Base-by-base conservation (phyloP, 164 flowering plant species). In the Santalum album region DNA sequence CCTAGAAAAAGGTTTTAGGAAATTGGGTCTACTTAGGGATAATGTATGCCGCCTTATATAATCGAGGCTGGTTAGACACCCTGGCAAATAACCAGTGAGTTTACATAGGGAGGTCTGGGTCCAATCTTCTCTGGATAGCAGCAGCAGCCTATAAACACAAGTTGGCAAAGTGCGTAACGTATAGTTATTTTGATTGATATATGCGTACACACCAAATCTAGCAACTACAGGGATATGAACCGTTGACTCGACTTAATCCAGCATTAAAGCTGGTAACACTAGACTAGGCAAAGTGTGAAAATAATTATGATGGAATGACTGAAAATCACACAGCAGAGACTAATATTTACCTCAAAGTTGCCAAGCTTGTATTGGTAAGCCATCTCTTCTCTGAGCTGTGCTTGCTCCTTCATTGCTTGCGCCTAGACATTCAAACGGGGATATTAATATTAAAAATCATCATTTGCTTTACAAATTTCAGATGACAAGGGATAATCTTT, bases 321-420 rank as follows among this genome's bases (percentile, higher is more conserved):
- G 53, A 25, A 12, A 47, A 39, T 25, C 16, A 2, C 26, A 29
- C 15, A 46, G 43, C n/a, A 15, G 19, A 25, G n/a, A 29, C 7
- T n/a, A 23, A 45, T 22, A 50, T 46, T 63, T 56, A 92, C 98
- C 94, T 92, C 98, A 62, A 76, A 75, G 63, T 92, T 86, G 51
- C 98, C 98, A 54, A 90, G 65, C 70, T 86, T 88, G 76, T 84
- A 92, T 59, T 79, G 89, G 56, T 77, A 84, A 20, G 78, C 83
- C 96, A 88, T 86, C 78, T 91, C 95, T 70, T 91, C 98, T 54
- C 76, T 72, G 51, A 89, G 80, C 66, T 63, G 92, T 40, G 90
- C 89, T 70, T 88, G 96, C 65, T 91, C 98, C 73, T 84, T 86
- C 98, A 87, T 84, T 57, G 84, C 92, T 74, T 85, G 96, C 34